A percentile compares a stretch with the other conserved stretches of the same genome.
phyloP scores from a whole-genome alignment of 768 basidiomycete genomes.

The Phylloporus arenicola region DNA sequence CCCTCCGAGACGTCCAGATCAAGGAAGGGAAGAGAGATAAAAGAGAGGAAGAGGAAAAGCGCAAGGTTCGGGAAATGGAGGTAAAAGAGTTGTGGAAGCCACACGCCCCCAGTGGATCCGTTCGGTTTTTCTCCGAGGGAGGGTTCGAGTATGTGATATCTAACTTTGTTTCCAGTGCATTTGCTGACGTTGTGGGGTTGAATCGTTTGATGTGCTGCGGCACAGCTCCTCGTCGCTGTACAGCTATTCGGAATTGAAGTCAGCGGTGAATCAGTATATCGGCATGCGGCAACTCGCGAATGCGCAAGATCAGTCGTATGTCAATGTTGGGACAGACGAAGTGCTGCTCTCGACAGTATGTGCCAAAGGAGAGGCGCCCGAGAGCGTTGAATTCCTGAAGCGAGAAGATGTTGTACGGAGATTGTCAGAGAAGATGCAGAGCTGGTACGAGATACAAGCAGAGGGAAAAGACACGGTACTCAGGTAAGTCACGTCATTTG shows the following conservation, averaged over 20 bases:
- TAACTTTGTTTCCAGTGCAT: not conserved
- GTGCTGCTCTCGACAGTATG: constrained; percentile 35
- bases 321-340: constrained; percentile 55
- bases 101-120: constrained; percentile 39
- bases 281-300: constrained; percentile 58
- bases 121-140: constrained; percentile 57
- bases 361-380: constrained; percentile 28
- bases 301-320: constrained; percentile 56
- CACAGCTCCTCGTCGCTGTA: constrained; percentile 51
- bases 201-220: not conserved
- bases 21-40: constrained; percentile 57
- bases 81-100: constrained; percentile 78
- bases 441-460: constrained; percentile 60
- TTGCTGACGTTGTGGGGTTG: not conserved
- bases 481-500: constrained; percentile 44
- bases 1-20: constrained; percentile 60
- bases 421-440: constrained; percentile 65
- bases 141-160: constrained; percentile 51
- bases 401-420: constrained; percentile 57
- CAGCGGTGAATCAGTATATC: constrained; percentile 60
- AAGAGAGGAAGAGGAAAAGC: constrained; percentile 45
- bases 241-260: constrained; percentile 50
- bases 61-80: constrained; percentile 45
- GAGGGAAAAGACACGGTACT: constrained; percentile 51
- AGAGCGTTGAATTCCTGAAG: constrained; percentile 50